Base-by-base conservation (phyloP, 495 filamentous ascomycete genomes). In the Cladorrhinum samala region DNA sequence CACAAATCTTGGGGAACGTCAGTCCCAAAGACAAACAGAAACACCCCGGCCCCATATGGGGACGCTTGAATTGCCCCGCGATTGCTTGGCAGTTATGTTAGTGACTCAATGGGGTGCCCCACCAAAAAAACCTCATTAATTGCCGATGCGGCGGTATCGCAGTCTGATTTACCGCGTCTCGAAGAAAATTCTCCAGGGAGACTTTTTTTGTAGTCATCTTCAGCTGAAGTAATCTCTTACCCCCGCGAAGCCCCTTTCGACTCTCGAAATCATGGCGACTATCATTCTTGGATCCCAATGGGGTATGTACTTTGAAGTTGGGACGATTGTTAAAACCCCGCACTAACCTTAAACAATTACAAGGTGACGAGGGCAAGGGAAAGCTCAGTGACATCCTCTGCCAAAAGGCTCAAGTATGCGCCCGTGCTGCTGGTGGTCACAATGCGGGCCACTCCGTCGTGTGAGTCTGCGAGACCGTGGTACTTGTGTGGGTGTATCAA, bases 371-470 rank as follows among this genome's bases (percentile, higher is more conserved):
- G 55, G 84, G 84, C 20, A 53, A 55, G 60, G 65, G 65, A 44
- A 68, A 60, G 58, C 62, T 71, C 47, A 67, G 62, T 50, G 68
- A 71, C 41, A 71, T 71, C 46, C 68, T 71, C 46, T 65, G 61
- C 65, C 67, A 66, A 36, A 55, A 67, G 59, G 65, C 67, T 13
- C 63, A 67, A 54, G 41, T 71, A 48, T 71, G 68, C 62, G 68
- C 68, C 43, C 56, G 68, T 47, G 67, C 67, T 27, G 68, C 67
- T 46, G 67, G 64, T 41, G 61, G 65, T 37, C 60, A 66, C 44
- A 61, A 71, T 54, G 68, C 67, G 16, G 68, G 68, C 13, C 84
- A 92, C 69, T 68, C 65, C 18, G 91, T 84, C 67, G 83, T 55
- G 82, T 62, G 83, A 66, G 83, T 80, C 21, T 61, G 63, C 36